Base-by-base conservation (phyloP, 164 flowering plant genomes). In the Buxus sempervirens region DNA sequence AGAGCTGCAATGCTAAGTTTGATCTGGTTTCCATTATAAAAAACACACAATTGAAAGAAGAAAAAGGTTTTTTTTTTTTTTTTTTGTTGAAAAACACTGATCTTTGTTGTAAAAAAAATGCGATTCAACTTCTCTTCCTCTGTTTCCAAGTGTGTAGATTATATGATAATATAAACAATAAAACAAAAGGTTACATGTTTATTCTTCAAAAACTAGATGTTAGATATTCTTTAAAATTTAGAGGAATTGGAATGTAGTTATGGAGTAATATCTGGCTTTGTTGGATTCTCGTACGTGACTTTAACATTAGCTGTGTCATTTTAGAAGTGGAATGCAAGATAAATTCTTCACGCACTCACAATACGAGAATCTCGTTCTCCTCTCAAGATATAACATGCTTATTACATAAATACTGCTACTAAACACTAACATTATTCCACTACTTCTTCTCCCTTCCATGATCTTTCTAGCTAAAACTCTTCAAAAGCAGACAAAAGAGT, bases 311-410 rank as follows among this genome's bases (percentile, higher is more conserved):
- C 23, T 72, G 58, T 57, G 54, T 70, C 64, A 42, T 21, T 24
- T 56, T 67, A 70, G 54, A 57, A 69, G 73, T 72, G 81, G 83
- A 78, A 73, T 62, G 66, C 69, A 71, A 85, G 69, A 87, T 77
- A 66, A n/a, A 80, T 81, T 73, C 85, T 73, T 76, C 74, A 75
- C 55, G 68, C 78, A 73, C 72, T 69, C 22, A 74, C 81, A 82
- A 81, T 77, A 55, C 57, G 71, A 62, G 88, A 73, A 82, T 85
- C 82, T 80, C 27, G 71, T 82, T 76, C 82, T 73, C 27, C 62
- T n/a, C 60, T 59, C 28, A 22, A 36, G 70, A 65, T 58, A 59
- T 54, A 42, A 64, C 42, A 71, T 63, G 64, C 51, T 61, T 23
- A 19, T 14, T 36, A 10, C 24, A 36, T 62, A 65, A 56, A 64